A percentile compares a stretch with the other conserved stretches of the same genome.
These are phyloP conservation scores for Wickerhamomyces bovis DNA, from an alignment of 805 yeast species.

Conservation along the genomic window DNA sequence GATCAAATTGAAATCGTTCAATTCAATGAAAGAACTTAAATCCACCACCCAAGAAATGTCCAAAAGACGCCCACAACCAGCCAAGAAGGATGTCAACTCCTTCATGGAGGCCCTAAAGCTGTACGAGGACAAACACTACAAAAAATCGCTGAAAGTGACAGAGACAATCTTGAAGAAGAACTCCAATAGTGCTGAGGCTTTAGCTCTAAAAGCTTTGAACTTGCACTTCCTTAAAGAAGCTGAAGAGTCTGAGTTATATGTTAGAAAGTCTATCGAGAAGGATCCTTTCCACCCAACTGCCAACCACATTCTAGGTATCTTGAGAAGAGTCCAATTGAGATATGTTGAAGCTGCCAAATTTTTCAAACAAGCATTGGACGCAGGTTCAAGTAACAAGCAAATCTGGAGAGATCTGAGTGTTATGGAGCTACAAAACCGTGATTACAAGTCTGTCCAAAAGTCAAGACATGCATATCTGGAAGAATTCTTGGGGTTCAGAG, in stretches of 20 bases:
- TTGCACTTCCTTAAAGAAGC: slow-evolving; percentile 51
- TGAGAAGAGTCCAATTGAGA: slow-evolving; percentile 62
- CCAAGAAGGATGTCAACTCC: slow-evolving; percentile 61
- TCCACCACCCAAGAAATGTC: not conserved
- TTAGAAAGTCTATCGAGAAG: slow-evolving; percentile 54
- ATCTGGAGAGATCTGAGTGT: slow-evolving; percentile 78
- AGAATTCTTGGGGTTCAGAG: slow-evolving; percentile 73
- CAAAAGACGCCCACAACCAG: slow-evolving; percentile 9
- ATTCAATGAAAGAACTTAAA: not conserved
- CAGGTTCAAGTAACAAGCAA: slow-evolving; percentile 72
- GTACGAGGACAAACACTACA: slow-evolving; percentile 82
- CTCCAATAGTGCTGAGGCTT: slow-evolving; percentile 69
- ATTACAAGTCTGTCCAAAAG: slow-evolving; percentile 52
- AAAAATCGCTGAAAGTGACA: slow-evolving; percentile 71
- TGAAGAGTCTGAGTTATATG: slow-evolving; percentile 56
- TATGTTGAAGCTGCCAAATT: slow-evolving; percentile 75
- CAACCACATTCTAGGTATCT: slow-evolving; percentile 81
- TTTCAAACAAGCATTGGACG: slow-evolving; percentile 66
- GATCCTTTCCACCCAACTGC: slow-evolving; percentile 62
- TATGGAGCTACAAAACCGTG: slow-evolving; percentile 75
- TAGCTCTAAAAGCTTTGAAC: slow-evolving; percentile 79
- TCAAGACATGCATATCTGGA: slow-evolving; percentile 68
- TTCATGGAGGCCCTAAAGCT: slow-evolving; percentile 78
- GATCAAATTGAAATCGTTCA: too few species aligned
- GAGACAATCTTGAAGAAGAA: slow-evolving; percentile 75